phyloP scores from a whole-genome alignment of 2,329 filamentous ascomycete genomes.

The Ascomycota sp. region DNA sequence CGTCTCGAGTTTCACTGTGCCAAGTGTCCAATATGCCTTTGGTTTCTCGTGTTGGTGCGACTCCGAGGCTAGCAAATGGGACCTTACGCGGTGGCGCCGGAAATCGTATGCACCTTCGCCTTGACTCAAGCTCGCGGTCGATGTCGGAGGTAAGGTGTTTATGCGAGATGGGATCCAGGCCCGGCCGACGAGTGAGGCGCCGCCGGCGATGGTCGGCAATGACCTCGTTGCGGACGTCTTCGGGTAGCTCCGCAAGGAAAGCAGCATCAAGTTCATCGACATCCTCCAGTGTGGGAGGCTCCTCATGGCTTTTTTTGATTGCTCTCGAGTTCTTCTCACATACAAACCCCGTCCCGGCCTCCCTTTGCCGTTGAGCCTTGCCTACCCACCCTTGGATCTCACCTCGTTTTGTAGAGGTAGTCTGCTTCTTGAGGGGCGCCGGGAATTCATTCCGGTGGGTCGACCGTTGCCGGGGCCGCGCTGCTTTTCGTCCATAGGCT shows the following conservation, averaged over 20 bases:
- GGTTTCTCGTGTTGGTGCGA: slow-evolving; percentile 33
- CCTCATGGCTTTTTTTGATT: slow-evolving; percentile 12
- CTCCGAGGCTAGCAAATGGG: slow-evolving; percentile 20
- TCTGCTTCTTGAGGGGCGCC: slow-evolving; percentile 26
- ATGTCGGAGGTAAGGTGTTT: slow-evolving; percentile 7
- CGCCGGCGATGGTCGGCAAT: slow-evolving; percentile 42
- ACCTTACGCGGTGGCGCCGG: slow-evolving; percentile 22
- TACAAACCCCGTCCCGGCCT: slow-evolving; percentile 35
- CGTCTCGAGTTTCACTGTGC: slow-evolving; percentile 45
- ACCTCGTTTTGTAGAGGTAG: slow-evolving; percentile 44
- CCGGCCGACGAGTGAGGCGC: slow-evolving; percentile 33
- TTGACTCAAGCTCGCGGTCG: slow-evolving; percentile 9
- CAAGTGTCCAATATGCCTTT: slow-evolving; percentile 54
- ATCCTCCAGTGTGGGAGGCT: slow-evolving; percentile 9
- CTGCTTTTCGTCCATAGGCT: slow-evolving; percentile 31
- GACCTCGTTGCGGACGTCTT: slow-evolving; percentile 58
- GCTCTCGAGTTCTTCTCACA: slow-evolving; percentile 47
- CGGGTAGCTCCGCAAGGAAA: slow-evolving; percentile 64
- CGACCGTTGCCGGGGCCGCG: slow-evolving; percentile 18
- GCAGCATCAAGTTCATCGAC: slow-evolving; percentile 37
- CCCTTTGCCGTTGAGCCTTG: slow-evolving; percentile 26
- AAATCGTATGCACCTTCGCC: slow-evolving; percentile 24
- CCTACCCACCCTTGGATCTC: slow-evolving; percentile 17
- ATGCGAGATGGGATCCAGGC: slow-evolving; percentile 17
- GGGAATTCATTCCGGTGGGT: slow-evolving; percentile 34